Evolutionary conservation across 306 rosid species (phyloP), one percentile per base, ranked within the genome.

Genomic region (Glycine soja): DNA sequence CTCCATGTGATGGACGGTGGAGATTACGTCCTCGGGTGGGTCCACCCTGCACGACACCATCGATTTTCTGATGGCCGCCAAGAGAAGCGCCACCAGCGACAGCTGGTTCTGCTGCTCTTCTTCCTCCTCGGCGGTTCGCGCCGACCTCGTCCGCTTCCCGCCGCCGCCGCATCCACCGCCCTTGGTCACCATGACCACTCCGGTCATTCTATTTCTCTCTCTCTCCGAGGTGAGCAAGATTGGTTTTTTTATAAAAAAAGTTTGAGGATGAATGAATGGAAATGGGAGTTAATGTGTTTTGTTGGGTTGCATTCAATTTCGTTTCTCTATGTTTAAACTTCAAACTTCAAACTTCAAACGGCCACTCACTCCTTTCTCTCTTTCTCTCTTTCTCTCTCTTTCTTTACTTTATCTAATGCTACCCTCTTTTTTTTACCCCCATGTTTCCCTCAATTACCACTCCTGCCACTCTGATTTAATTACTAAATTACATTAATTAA

Each of bases 31-130:
- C 10, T 91, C 92, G 6, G 88, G 81, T 3, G 90, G 76, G 19
- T 93, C 92, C 9, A 91, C 93, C 14, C 88, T 88, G 79, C 97
- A 96, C 11, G 97, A 82, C 40, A 93, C 97, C 99, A 93, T 89
- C 0, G 99, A 96, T 79, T 93, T 96, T 76, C 98, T 92, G 6
- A 92, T 76, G 8, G 97, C 97, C 3, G 93, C 86, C 30, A 93
- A 12, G 9, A 96, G 80, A 4, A 88, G 54, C 3, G 92, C 90
- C 11, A 84, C 89, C 10, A 93, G 15, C 3, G 96, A 92, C 14
- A 89, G 82, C 81, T 93, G 92, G 85, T 76, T 89, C 69, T 85
- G 92, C 68, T 90, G 45, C 16, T 59, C 66, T 24, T 68, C 97
- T 56, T 95, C 43, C 43, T 36, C 91, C 2, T 71, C 88, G 6